Percentiles rank a stretch among this genome's conserved stretches.
phyloP scores from a whole-genome alignment of 192 early-diverging fungal genomes.

The Phycomyces blakesleeanus region DNA sequence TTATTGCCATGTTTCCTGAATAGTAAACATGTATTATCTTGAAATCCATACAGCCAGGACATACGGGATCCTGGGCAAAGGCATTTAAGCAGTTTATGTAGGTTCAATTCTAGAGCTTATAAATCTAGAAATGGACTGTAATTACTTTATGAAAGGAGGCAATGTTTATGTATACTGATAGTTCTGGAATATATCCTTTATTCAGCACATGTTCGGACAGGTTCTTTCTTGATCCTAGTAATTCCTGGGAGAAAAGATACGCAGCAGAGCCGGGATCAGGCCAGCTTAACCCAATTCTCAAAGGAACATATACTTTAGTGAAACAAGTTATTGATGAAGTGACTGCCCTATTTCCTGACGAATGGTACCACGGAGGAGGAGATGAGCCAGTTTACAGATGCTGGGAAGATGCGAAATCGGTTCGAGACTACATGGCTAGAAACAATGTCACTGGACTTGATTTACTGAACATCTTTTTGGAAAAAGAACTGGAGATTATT shows the following conservation, averaged over 20 bases:
- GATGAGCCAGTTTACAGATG: constrained; percentile 76
- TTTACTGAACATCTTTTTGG: constrained; percentile 41
- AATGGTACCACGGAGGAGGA: constrained; percentile 69
- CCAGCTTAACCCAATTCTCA: constrained; percentile 70
- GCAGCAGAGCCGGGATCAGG: constrained; percentile 77
- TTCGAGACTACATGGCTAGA: constrained; percentile 32
- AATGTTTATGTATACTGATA: no score
- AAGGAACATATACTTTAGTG: constrained; percentile 62
- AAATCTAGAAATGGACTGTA: neutral
- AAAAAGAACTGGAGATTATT: constrained; percentile 41
- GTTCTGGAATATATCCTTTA: neutral
- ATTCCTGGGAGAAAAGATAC: constrained; percentile 48
- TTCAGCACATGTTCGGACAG: constrained; percentile 29
- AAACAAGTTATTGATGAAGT: constrained; percentile 64
- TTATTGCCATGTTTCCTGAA: no score
- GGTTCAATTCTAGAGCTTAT: constrained; percentile 5
- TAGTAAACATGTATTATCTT: no score
- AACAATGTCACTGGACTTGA: constrained; percentile 27
- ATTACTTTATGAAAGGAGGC: neutral
- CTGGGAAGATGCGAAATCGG: constrained; percentile 49
- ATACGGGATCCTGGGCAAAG: constrained; percentile 53
- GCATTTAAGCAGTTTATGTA: constrained; percentile 32
- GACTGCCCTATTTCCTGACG: constrained; percentile 63
- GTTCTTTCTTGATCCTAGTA: constrained; percentile 31
- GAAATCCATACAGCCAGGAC: constrained; percentile 73